Conservation (phyloP, 352 stramenopile species). For the Phytophthora europaea region DNA sequence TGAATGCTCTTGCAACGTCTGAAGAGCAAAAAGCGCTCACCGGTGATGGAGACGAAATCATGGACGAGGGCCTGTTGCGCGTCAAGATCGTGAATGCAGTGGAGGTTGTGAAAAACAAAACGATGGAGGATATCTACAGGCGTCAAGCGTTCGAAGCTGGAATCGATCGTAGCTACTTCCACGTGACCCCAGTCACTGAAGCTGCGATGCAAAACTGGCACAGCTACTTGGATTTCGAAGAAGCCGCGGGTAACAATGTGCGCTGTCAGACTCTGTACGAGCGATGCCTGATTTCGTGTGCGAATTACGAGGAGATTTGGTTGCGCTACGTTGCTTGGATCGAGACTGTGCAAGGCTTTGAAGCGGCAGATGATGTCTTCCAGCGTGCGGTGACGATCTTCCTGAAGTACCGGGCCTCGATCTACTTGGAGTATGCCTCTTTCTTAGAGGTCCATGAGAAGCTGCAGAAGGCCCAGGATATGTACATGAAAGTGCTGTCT, state of each 20-base stretch:
- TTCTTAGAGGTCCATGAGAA: slow-evolving; percentile 78
- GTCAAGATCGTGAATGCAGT: slow-evolving; percentile 86
- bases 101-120: slow-evolving; percentile 80
- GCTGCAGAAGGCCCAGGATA: slow-evolving; percentile 54
- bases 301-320: slow-evolving; percentile 89
- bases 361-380: slow-evolving; percentile 73
- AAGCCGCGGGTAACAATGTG: slow-evolving; percentile 53
- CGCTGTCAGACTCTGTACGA: slow-evolving; percentile 82
- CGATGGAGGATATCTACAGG: slow-evolving; percentile 65
- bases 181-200: slow-evolving; percentile 78
- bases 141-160: slow-evolving; percentile 78
- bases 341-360: slow-evolving; percentile 63
- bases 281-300: slow-evolving; percentile 83
- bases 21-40: slow-evolving; percentile 73
- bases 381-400: slow-evolving; percentile 72
- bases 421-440: slow-evolving; percentile 79
- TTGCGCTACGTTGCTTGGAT: slow-evolving; percentile 76
- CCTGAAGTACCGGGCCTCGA: slow-evolving; percentile 76
- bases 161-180: slow-evolving; percentile 87
- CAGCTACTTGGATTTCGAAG: slow-evolving; percentile 84
- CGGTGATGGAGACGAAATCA: slow-evolving; percentile 62
- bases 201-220: slow-evolving; percentile 84
- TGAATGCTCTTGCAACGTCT: slow-evolving; percentile 64
- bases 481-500: slow-evolving; percentile 67
- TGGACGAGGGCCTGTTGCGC: slow-evolving; percentile 84